Percentiles rank a stretch among this genome's conserved stretches.
Evolutionary conservation across 768 basidiomycete species (phyloP).

Genomic region (Piloderma croceum): DNA sequence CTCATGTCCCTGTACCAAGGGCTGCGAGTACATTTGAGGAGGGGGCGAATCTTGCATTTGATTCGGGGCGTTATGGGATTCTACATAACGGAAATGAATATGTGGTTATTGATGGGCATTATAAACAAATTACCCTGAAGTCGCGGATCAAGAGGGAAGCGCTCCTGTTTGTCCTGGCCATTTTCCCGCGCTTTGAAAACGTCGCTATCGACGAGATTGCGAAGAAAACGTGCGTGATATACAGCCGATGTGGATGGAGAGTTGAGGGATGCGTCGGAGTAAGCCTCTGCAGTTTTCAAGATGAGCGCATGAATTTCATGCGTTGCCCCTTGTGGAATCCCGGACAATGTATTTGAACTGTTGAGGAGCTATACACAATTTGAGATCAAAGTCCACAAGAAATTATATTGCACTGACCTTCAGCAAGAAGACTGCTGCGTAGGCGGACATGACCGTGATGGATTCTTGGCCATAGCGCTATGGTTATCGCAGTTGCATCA

Average conservation of each 20-base stretch:
- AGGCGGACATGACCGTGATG: constrained; percentile 81
- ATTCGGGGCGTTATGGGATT: constrained; percentile 18
- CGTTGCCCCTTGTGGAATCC: constrained; percentile 54
- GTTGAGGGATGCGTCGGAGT: constrained; percentile 62
- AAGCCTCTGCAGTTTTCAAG: constrained; percentile 68
- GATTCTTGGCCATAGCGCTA: constrained; percentile 85
- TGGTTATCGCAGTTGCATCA: constrained; percentile 9
- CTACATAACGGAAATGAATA: constrained; percentile 21
- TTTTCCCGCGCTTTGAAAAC: constrained; percentile 47
- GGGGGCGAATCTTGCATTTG: constrained; percentile 23
- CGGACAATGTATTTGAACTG: constrained; percentile 49
- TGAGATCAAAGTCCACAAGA: too few relatives aligned
- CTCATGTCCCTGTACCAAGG: constrained; percentile 28
- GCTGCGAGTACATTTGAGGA: constrained; percentile 33
- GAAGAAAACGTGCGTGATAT: constrained; percentile 75
- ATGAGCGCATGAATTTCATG: constrained; percentile 64
- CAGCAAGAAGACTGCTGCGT: constrained; percentile 75
- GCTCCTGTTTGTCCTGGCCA: constrained; percentile 33
- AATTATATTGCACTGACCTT: too few relatives aligned
- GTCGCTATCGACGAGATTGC: constrained; percentile 61
- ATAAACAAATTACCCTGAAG: constrained; percentile 56
- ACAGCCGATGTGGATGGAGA: constrained; percentile 63
- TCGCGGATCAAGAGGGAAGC: constrained; percentile 49
- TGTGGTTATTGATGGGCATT: too few relatives aligned
- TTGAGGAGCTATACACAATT: constrained; percentile 59